phyloP scores from a whole-genome alignment of 305 asterid species.

The Fraxinus greggii region DNA sequence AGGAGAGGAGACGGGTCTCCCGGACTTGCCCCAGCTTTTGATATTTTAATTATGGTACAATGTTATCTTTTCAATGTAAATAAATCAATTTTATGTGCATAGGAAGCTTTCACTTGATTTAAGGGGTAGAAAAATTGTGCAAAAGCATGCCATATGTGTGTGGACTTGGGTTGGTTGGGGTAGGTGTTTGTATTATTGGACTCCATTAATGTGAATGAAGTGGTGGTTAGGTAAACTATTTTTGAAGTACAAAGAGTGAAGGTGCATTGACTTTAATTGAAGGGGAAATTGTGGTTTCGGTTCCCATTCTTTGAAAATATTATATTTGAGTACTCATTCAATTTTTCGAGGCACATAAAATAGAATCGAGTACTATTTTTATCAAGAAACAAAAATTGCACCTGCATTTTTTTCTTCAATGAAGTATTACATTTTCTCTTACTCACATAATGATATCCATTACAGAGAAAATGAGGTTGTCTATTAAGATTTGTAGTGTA shows the following conservation, averaged over 20 bases:
- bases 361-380: background rate
- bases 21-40: conserved; percentile 10
- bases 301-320: background rate
- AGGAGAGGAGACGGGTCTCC: conserved; percentile 20
- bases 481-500: background rate
- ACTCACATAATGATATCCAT: background rate
- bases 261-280: background rate
- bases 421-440: background rate
- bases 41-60: background rate
- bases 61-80: conserved; percentile 47
- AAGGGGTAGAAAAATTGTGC: background rate
- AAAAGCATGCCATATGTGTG: background rate
- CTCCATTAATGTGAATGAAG: conserved; percentile 17
- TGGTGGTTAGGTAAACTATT: conserved; percentile 31
- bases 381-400: background rate
- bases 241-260: background rate
- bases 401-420: background rate
- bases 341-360: background rate
- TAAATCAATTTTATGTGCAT: conserved; percentile 42
- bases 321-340: background rate
- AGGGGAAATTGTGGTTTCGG: background rate
- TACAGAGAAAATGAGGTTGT: no score
- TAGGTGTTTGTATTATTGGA: background rate
- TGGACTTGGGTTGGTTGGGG: background rate
- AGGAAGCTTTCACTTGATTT: background rate